Percentiles rank a stretch among this genome's conserved stretches.
phyloP scores from a whole-genome alignment of 2,329 filamentous ascomycete species.

The Aspergillus oerlinghausenensis region DNA sequence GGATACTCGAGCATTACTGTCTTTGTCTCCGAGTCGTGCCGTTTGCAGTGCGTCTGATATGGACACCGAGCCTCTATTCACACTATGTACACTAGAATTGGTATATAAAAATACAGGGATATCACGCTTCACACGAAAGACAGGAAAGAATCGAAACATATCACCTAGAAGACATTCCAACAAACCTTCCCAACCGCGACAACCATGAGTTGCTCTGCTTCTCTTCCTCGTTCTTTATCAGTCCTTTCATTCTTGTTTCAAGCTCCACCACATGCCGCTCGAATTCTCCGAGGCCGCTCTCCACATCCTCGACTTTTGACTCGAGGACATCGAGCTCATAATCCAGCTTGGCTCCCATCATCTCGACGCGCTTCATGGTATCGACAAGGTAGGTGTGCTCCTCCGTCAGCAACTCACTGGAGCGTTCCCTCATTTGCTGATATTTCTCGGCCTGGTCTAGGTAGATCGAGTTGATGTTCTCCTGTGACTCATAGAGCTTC shows the following conservation, averaged over 20 bases:
- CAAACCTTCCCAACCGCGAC: slow-evolving; percentile 46
- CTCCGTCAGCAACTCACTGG: slow-evolving; percentile 63
- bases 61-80: slow-evolving; percentile 6
- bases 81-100: slow-evolving; percentile 19
- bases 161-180: slow-evolving; percentile 20
- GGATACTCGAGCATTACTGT: background rate
- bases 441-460: slow-evolving; percentile 67
- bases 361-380: slow-evolving; percentile 71
- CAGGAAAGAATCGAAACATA: slow-evolving; percentile 9
- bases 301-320: slow-evolving; percentile 78
- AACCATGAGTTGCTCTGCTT: slow-evolving; percentile 60
- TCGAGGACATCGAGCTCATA: slow-evolving; percentile 83
- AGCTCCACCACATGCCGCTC: slow-evolving; percentile 71
- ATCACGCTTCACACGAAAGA: background rate
- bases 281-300: slow-evolving; percentile 75
- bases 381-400: slow-evolving; percentile 67
- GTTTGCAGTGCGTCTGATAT: slow-evolving; percentile 8
- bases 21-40: background rate
- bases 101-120: slow-evolving; percentile 12
- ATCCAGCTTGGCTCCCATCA: slow-evolving; percentile 77
- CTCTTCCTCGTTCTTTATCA: slow-evolving; percentile 60
- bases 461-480: slow-evolving; percentile 64
- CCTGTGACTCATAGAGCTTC: slow-evolving; percentile 58
- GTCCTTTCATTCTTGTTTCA: slow-evolving; percentile 58
- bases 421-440: slow-evolving; percentile 61